phyloP scores from a whole-genome alignment of 805 yeast genomes.

The Saccharomycopsis olivae region DNA sequence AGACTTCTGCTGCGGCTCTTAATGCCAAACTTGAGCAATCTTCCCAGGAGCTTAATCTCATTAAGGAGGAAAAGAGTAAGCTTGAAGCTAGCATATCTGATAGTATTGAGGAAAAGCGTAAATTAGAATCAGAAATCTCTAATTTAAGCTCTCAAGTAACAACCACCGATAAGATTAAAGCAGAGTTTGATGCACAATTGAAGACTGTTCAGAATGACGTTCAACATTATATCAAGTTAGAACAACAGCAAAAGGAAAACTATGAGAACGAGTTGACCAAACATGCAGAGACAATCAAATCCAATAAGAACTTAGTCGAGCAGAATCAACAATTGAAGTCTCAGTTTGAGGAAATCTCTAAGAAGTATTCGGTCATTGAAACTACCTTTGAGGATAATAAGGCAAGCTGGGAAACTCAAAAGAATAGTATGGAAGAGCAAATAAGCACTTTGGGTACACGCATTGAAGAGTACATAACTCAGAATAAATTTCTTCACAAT shows the following conservation, averaged over 20 bases:
- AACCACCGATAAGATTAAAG: slow-evolving; percentile 21
- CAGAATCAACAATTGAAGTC: slow-evolving; percentile 22
- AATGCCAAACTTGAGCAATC: slow-evolving; percentile 10
- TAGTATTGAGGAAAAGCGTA: slow-evolving; percentile 1
- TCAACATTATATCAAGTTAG: slow-evolving; percentile 35
- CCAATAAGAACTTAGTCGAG: slow-evolving; percentile 31
- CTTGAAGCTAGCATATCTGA: slow-evolving; percentile 5
- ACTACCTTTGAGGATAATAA: slow-evolving; percentile 28
- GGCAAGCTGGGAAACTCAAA: slow-evolving; percentile 37
- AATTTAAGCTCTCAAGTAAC: slow-evolving; percentile 24
- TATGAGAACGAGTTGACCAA: slow-evolving; percentile 46
- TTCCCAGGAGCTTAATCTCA: slow-evolving; percentile 3
- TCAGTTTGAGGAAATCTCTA: slow-evolving; percentile 23
- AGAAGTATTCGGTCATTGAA: slow-evolving; percentile 15
- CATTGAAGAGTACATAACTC: slow-evolving; percentile 49
- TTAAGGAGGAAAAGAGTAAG: neutral
- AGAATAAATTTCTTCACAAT: slow-evolving; percentile 55
- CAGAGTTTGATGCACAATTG: slow-evolving; percentile 25
- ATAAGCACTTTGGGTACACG: slow-evolving; percentile 35
- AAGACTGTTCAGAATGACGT: slow-evolving; percentile 27
- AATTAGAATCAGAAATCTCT: slow-evolving; percentile 19
- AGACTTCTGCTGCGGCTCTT: neutral
- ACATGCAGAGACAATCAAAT: slow-evolving; percentile 40
- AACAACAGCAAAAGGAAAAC: slow-evolving; percentile 29
- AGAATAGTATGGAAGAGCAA: slow-evolving; percentile 33